A percentile compares a stretch with the other conserved stretches of the same genome.
Conservation (phyloP, 441 rosid genomes). For the Erysimum cheiri region DNA sequence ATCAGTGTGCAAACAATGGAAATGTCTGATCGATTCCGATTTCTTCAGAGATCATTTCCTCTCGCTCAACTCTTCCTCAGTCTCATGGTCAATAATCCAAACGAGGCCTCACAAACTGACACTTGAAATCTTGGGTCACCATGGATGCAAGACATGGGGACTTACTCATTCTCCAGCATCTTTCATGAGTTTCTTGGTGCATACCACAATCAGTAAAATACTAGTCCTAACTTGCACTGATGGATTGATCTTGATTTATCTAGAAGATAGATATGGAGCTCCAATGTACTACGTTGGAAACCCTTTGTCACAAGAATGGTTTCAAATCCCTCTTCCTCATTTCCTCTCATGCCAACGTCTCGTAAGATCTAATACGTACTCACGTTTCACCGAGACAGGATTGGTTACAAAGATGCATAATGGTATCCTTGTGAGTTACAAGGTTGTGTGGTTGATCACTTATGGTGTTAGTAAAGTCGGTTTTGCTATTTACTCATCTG, state of each 20-base stretch:
- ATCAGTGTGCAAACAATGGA: constrained; percentile 21
- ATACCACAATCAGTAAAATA: not conserved
- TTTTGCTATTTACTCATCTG: too few species aligned
- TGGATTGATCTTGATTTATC: constrained; percentile 18
- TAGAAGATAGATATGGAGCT: not conserved
- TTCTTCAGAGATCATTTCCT: constrained; percentile 21
- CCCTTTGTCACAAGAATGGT: constrained; percentile 16
- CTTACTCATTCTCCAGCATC: constrained; percentile 24
- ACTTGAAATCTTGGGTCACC: constrained; percentile 29
- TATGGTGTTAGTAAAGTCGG: too few species aligned
- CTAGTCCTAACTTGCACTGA: constrained; percentile 23
- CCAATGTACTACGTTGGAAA: constrained; percentile 31
- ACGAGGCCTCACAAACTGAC: constrained; percentile 26
- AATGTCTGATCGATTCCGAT: constrained; percentile 21
- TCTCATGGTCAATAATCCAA: constrained; percentile 39
- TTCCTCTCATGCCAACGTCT: not conserved
- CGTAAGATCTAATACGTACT: not conserved
- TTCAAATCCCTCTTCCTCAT: constrained; percentile 17
- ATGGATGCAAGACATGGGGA: constrained; percentile 31
- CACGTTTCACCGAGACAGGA: constrained; percentile 23
- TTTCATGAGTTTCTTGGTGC: constrained; percentile 8
- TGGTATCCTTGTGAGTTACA: constrained; percentile 29
- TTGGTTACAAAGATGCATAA: constrained; percentile 25
- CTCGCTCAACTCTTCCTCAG: constrained; percentile 24
- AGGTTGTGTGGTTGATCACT: not conserved